phyloP scores from a whole-genome alignment of 73 alveolate genomes.

The Effrenium voratum region DNA sequence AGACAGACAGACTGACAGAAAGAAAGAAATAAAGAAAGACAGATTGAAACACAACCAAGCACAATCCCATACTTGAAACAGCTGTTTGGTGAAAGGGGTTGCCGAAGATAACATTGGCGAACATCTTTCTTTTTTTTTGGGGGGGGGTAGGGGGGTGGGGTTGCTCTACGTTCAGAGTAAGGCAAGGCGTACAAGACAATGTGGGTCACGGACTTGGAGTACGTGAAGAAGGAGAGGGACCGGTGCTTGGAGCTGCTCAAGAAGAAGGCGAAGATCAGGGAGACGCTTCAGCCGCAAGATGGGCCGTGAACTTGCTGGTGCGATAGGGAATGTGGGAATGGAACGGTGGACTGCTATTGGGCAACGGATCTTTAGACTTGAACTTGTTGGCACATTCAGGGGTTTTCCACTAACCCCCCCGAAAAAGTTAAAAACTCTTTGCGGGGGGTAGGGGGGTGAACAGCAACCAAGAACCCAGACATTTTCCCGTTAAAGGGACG shows the following conservation, averaged over 20 bases:
- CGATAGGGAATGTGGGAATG: background rate
- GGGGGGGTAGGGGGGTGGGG: background rate
- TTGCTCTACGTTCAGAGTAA: background rate
- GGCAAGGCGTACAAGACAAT: constrained; percentile 90
- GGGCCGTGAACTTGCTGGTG: background rate
- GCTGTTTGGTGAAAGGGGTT: no score
- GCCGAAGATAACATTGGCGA: no score
- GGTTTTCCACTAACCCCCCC: background rate
- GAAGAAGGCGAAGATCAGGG: constrained; percentile 20
- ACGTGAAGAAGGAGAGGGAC: constrained; percentile 88
- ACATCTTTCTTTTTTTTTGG: no score
- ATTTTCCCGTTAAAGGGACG: background rate
- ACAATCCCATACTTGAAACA: no score
- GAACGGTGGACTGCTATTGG: background rate
- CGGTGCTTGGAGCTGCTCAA: constrained; percentile 30
- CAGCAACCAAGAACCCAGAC: background rate
- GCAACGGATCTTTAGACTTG: background rate
- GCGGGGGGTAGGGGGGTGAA: background rate
- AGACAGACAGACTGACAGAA: no score
- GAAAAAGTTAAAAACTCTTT: no score
- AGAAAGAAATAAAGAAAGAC: no score
- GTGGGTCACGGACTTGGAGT: constrained; percentile 91
- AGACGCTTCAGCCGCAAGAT: background rate
- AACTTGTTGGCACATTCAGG: background rate
- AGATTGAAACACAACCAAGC: no score